phyloP scores from a whole-genome alignment of 108 stramenopile species.

The Schizochytrium sp. region DNA sequence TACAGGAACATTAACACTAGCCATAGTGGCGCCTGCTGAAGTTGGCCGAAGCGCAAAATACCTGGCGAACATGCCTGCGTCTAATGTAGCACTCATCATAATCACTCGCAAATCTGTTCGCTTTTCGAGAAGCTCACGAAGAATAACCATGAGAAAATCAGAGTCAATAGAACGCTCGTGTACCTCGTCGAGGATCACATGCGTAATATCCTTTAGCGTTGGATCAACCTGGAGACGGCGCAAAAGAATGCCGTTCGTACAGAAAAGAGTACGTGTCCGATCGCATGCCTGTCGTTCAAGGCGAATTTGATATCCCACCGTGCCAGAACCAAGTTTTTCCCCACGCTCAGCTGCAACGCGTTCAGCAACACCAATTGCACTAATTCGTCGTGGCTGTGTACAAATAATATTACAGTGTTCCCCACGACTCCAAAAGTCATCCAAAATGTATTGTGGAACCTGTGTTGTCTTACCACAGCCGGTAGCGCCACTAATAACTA shows the following conservation, averaged over 20 bases:
- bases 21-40: conserved; percentile 68
- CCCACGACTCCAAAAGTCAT: conserved; percentile 79
- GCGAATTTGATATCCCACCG: conserved; percentile 92
- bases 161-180: conserved; percentile 92
- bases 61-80: conserved; percentile 81
- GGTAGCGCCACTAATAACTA: conserved; percentile 82
- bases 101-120: conserved; percentile 81
- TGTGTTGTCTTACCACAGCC: conserved; percentile 90
- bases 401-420: conserved; percentile 84
- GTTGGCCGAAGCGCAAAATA: conserved; percentile 64
- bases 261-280: conserved; percentile 88
- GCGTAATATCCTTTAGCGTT: conserved; percentile 84
- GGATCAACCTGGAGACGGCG: conserved; percentile 88
- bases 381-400: conserved; percentile 93
- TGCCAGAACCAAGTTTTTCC: conserved; percentile 78
- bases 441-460: conserved; percentile 91
- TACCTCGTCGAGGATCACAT: conserved; percentile 95
- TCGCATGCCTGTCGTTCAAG: conserved; percentile 82
- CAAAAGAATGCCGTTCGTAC: conserved; percentile 96
- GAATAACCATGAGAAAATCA: conserved; percentile 89
- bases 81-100: conserved; percentile 92
- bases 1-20: conserved; percentile 75
- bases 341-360: conserved; percentile 93
- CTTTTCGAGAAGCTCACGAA: conserved; percentile 79
- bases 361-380: conserved; percentile 90